Percentiles rank a stretch among this genome's conserved stretches.
These are phyloP conservation scores for Cercospora beticola DNA, from an alignment of 2,329 filamentous ascomycete species.

Conservation along the genomic window DNA sequence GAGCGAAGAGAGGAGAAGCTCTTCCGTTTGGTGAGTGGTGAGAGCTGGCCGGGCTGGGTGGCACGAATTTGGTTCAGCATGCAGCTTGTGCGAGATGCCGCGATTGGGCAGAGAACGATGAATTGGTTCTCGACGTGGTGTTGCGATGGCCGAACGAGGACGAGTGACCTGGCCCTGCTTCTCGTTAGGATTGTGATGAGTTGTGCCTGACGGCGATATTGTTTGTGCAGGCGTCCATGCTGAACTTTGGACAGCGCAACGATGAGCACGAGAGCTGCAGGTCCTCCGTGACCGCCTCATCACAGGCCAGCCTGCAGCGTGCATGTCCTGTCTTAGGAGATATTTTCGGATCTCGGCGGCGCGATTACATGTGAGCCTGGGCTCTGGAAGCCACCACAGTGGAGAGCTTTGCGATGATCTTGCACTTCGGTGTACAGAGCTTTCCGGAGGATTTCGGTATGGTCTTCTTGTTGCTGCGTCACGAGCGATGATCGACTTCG, in stretches of 20 bases:
- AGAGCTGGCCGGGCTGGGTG: background rate
- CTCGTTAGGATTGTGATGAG: background rate
- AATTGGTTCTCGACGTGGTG: background rate
- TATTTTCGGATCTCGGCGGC: background rate
- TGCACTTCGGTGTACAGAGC: background rate
- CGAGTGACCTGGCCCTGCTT: background rate
- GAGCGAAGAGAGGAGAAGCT: background rate
- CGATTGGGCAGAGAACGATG: background rate
- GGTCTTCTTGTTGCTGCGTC: background rate
- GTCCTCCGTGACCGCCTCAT: background rate
- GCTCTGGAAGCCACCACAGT: background rate
- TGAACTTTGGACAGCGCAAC: background rate
- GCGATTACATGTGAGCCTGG: background rate
- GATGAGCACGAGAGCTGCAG: slow-evolving; percentile 4
- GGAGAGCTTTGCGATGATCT: background rate
- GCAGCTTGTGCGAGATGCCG: background rate
- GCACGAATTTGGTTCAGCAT: background rate
- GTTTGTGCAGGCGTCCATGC: slow-evolving; percentile 1
- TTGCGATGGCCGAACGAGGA: background rate
- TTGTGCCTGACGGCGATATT: background rate
- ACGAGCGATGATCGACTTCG: background rate
- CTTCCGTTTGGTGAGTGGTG: background rate
- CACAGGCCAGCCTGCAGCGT: background rate
- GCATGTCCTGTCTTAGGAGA: background rate
- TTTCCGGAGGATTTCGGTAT: background rate